Evolutionary conservation across 1,139 yeast species (phyloP).

Genomic region (Yamadazyma membranifaciens): DNA sequence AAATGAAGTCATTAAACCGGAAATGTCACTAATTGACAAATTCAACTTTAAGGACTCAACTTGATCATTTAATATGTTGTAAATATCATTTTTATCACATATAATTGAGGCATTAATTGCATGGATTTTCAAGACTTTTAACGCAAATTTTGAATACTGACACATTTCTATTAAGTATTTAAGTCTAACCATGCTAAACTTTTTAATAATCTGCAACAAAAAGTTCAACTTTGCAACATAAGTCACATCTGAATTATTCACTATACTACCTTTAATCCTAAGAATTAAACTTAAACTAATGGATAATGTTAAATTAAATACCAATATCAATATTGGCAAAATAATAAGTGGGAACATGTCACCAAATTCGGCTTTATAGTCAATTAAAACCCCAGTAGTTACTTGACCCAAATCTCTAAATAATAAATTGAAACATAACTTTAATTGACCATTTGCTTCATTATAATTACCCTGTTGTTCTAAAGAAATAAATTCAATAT

Average conservation of each 20-base stretch:
- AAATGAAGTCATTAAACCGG: slow-evolving; percentile 2
- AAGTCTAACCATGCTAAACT: slow-evolving; percentile 7
- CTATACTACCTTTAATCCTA: slow-evolving; percentile 10
- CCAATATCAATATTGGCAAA: slow-evolving; percentile 7
- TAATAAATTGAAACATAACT: slow-evolving; percentile 2
- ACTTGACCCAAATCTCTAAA: slow-evolving; percentile 9
- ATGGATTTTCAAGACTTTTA: slow-evolving; percentile 8
- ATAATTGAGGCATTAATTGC: slow-evolving; percentile 7
- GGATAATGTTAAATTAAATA: slow-evolving; percentile 7
- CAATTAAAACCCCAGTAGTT: slow-evolving; percentile 4
- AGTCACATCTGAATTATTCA: neutral
- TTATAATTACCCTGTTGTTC: slow-evolving; percentile 8
- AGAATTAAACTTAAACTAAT: slow-evolving; percentile 4
- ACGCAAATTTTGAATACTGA: slow-evolving; percentile 10
- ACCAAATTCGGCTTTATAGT: slow-evolving; percentile 5
- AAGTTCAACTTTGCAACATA: slow-evolving; percentile 2
- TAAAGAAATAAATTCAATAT: slow-evolving; percentile 5
- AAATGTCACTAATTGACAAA: slow-evolving; percentile 4
- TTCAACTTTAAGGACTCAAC: slow-evolving; percentile 3
- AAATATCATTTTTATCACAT: slow-evolving; percentile 13
- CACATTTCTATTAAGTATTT: slow-evolving; percentile 10
- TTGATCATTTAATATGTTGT: slow-evolving; percentile 11
- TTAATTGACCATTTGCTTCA: slow-evolving; percentile 7
- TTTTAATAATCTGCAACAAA: slow-evolving; percentile 6
- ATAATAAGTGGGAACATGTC: slow-evolving; percentile 10